A percentile compares a stretch with the other conserved stretches of the same genome.
These are phyloP conservation scores for Blastobotrys apis DNA, from an alignment of 1,139 yeast genomes.

Conservation along the genomic window DNA sequence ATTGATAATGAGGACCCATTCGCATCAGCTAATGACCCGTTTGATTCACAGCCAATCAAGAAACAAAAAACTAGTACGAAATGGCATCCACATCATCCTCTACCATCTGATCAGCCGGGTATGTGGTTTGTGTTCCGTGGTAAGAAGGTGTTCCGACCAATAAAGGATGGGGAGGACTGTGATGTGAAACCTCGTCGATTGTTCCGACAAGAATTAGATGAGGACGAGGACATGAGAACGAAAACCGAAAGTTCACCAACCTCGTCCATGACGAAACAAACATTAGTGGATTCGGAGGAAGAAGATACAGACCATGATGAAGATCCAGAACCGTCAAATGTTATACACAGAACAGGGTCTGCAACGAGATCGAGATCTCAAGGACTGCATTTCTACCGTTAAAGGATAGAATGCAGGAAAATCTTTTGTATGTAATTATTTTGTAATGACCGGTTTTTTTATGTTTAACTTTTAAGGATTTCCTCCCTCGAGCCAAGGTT, in stretches of 20 bases:
- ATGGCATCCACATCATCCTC: slow-evolving; percentile 25
- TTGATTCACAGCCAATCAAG: slow-evolving; percentile 11
- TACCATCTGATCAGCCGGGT: slow-evolving; percentile 28
- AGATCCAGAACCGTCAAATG: slow-evolving; percentile 6
- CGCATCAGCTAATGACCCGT: slow-evolving; percentile 7
- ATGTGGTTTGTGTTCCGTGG: slow-evolving; percentile 42
- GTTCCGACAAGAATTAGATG: slow-evolving; percentile 17
- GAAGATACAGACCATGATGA: slow-evolving; percentile 28
- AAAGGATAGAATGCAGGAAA: too few species aligned
- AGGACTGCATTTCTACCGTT: too few species aligned
- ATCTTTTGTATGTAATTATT: too few species aligned
- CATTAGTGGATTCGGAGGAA: slow-evolving; percentile 18
- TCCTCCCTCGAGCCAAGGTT: too few species aligned
- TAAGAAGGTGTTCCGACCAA: slow-evolving; percentile 38
- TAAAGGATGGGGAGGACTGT: slow-evolving; percentile 22
- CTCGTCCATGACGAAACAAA: neutral
- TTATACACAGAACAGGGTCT: too few species aligned
- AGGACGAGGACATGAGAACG: neutral
- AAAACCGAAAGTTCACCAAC: neutral
- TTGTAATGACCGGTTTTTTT: too few species aligned
- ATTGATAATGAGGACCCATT: slow-evolving; percentile 19
- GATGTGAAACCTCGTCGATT: slow-evolving; percentile 25
- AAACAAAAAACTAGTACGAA: neutral
- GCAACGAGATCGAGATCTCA: too few species aligned
- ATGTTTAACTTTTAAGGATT: too few species aligned